Percentiles rank a stretch among this genome's conserved stretches.
These are phyloP conservation scores for Nakazawaea wyomingensis DNA, from an alignment of 805 yeast genomes.

Conservation along the genomic window DNA sequence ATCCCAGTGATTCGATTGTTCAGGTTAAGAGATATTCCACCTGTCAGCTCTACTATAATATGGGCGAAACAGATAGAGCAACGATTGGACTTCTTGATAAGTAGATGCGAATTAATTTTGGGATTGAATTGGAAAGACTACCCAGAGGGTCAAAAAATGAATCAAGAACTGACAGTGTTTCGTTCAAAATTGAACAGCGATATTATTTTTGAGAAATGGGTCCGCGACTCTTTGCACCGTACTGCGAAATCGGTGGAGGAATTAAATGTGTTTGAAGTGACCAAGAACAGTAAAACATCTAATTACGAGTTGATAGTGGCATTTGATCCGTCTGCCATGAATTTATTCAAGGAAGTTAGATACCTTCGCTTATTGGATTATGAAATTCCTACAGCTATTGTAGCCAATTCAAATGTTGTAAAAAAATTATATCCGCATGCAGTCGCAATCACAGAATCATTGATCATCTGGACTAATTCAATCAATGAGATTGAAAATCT, in stretches of 20 bases:
- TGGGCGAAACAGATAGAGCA: slow-evolving; percentile 49
- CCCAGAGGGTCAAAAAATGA: slow-evolving; percentile 63
- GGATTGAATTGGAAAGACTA: slow-evolving; percentile 59
- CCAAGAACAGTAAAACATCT: slow-evolving; percentile 18
- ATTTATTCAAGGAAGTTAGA: slow-evolving; percentile 48
- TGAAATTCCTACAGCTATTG: slow-evolving; percentile 50
- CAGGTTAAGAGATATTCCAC: slow-evolving; percentile 41
- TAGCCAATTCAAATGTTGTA: slow-evolving; percentile 42
- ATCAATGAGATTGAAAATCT: slow-evolving; percentile 28
- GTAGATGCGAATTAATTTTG: slow-evolving; percentile 44
- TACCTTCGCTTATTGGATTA: slow-evolving; percentile 45
- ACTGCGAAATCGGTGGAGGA: slow-evolving; percentile 8
- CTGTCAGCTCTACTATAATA: slow-evolving; percentile 38
- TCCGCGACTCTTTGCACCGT: slow-evolving; percentile 17
- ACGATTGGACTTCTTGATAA: slow-evolving; percentile 36
- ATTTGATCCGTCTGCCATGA: slow-evolving; percentile 40
- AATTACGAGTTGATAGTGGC: slow-evolving; percentile 38
- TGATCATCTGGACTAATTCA: slow-evolving; percentile 34
- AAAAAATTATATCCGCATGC: slow-evolving; percentile 55
- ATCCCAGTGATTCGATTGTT: slow-evolving; percentile 29
- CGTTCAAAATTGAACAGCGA: slow-evolving; percentile 41
- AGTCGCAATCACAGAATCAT: slow-evolving; percentile 44
- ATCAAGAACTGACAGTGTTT: slow-evolving; percentile 41
- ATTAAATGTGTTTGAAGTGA: slow-evolving; percentile 31
- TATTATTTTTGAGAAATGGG: slow-evolving; percentile 45